Base-by-base conservation (phyloP, 768 basidiomycete species). In the Brasilioporus rufonigricans region DNA sequence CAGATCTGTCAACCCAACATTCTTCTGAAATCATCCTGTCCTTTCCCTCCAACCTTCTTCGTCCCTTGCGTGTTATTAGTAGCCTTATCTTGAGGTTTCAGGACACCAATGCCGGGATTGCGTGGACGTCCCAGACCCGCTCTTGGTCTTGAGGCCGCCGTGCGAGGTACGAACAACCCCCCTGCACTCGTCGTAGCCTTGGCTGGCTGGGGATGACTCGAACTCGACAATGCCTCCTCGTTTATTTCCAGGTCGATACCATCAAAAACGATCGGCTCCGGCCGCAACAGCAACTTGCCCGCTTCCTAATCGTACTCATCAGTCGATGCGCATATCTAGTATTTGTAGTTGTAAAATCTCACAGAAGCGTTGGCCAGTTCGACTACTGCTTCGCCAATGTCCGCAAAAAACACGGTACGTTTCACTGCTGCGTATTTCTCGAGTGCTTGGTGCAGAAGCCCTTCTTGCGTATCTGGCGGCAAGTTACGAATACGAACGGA, bases 1-100 rank as follows among this genome's bases (percentile, higher is more conserved):
- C 35, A 21, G 11, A 33, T 38, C 40, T 12, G 18, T 66, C 48
- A 65, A 36, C 64, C 64, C 7, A 95, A 68, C 86, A 95, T 87
- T 65, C 86, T 91, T 53, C 93, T 77, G 69, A 96, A 96, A 62
- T 91, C 91, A 61, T 93, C 86, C 67, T 94, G 93, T 27, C 73
- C 77, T 50, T 70, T 68, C 38, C 62, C 49, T 59, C 57, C 60
- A 36, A 49, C 44, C 31, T 56, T 57, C 36, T 19, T 32, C 7
- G 45, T 26, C 48, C 60, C 61, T 40, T 44, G 52, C n/a, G 60
- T 53, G 8, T 46, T 39, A 18, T 16, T 45, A 5, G 39, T 52
- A 2, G 62, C 54, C 9, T 69, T 51, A 31, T 24, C 39, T 47
- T 38, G 63, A 31, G 60, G 53, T 48, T 58, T 60, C 18, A 44